Evolutionary conservation across 805 yeast genomes (phyloP).

Genomic region (Candida hispaniensis): DNA sequence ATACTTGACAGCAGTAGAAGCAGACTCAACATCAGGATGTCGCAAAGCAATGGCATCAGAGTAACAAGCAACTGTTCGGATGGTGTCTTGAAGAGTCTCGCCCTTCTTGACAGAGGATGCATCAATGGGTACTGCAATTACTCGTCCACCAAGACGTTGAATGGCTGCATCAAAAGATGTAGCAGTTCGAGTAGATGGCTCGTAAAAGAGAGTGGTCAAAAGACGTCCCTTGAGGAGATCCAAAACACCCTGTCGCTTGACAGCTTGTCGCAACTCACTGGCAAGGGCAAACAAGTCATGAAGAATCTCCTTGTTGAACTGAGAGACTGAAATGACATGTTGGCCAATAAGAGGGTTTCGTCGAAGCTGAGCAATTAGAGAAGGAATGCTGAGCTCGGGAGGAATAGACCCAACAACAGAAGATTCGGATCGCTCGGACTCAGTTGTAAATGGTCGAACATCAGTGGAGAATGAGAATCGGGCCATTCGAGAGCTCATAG

Average conservation of each 20-base stretch:
- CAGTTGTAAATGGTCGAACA: conserved; percentile 29
- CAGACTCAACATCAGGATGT: conserved; percentile 89
- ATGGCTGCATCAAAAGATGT: conserved; percentile 98
- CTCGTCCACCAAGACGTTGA: conserved; percentile 99
- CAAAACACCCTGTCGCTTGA: conserved; percentile 90
- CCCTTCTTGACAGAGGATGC: conserved; percentile 97
- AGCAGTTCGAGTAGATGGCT: conserved; percentile 95
- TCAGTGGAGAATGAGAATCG: conserved; percentile 23
- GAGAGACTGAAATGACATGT: conserved; percentile 79
- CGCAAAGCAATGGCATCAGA: conserved; percentile 95
- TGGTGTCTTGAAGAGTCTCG: conserved; percentile 93
- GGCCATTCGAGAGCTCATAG: conserved; percentile 23
- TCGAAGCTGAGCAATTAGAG: conserved; percentile 70
- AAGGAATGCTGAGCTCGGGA: conserved; percentile 37
- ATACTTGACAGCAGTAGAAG: conserved; percentile 88
- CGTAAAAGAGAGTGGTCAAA: conserved; percentile 91
- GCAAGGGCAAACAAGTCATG: conserved; percentile 93
- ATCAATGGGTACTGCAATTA: conserved; percentile 71
- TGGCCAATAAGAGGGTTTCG: conserved; percentile 86
- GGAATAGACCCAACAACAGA: conserved; percentile 19
- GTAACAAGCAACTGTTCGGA: conserved; percentile 88
- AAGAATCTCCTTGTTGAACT: conserved; percentile 76
- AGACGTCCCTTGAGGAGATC: conserved; percentile 85
- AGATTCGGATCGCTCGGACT: conserved; percentile 22
- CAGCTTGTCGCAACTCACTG: conserved; percentile 93